A percentile compares a stretch with the other conserved stretches of the same genome.
Conservation (phyloP, 805 yeast genomes). For the Kazachstania viticola region DNA sequence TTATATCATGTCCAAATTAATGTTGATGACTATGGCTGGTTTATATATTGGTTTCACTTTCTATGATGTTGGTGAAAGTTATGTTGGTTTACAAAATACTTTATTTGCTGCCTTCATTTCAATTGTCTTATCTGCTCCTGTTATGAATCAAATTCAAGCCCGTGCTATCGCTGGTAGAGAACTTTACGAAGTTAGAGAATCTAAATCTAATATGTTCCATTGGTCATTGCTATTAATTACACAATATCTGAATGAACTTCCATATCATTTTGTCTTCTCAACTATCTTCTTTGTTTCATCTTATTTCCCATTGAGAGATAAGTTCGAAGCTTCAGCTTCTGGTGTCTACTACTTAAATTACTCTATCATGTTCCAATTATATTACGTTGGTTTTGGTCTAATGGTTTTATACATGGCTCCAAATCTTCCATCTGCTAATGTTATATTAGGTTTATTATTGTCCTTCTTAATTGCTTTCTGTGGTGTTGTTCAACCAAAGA, state of each 20-base stretch:
- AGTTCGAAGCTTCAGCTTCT: conserved; percentile 26
- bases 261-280: conserved; percentile 22
- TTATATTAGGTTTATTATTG: conserved; percentile 12
- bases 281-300: conserved; percentile 27
- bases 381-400: conserved; percentile 29
- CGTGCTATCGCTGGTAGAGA: conserved; percentile 29
- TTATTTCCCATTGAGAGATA: conserved; percentile 32
- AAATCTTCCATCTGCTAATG: conserved; percentile 21
- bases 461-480: conserved; percentile 29
- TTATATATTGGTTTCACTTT: conserved; percentile 45
- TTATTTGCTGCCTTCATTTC: conserved; percentile 30
- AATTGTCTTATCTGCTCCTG: conserved; percentile 30
- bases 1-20: conserved; percentile 32
- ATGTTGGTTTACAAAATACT: conserved; percentile 31
- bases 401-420: conserved; percentile 21
- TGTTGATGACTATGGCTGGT: conserved; percentile 33
- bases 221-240: conserved; percentile 30
- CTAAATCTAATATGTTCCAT: conserved; percentile 31
- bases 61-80: conserved; percentile 38
- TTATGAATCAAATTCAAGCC: conserved; percentile 30
- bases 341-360: conserved; percentile 40
- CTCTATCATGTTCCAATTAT: conserved; percentile 36
- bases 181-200: conserved; percentile 32
- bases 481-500: conserved; percentile 29
- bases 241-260: conserved; percentile 28